Evolutionary conservation across 2,329 filamentous ascomycete genomes (phyloP).

Genomic region (Xylaria sp.): DNA sequence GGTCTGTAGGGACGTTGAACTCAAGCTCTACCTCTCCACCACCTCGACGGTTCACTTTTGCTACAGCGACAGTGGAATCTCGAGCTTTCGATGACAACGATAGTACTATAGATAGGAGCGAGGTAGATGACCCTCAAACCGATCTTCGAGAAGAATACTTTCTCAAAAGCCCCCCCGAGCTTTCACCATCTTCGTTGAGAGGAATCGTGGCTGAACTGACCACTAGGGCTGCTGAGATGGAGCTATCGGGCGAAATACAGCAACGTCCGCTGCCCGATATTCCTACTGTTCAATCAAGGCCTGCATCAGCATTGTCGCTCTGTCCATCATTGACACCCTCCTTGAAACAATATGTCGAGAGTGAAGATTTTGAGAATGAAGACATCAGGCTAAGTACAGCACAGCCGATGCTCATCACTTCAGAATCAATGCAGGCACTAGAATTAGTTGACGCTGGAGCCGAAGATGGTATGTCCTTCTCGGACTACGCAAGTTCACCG

Average conservation of each 20-base stretch:
- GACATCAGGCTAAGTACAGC: constrained; percentile 46
- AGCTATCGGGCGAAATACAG: constrained; percentile 26
- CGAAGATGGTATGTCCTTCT: constrained; percentile 42
- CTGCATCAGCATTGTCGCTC: constrained; percentile 44
- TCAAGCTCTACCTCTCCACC: constrained; percentile 8
- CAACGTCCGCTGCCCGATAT: constrained; percentile 48
- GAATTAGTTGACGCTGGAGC: constrained; percentile 36
- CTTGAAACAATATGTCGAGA: constrained; percentile 47
- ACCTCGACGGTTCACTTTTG: constrained; percentile 37
- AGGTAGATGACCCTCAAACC: constrained; percentile 9
- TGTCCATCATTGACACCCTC: constrained; percentile 50
- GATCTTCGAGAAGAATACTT: constrained; percentile 32
- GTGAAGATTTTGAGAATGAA: constrained; percentile 48
- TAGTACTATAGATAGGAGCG: constrained; percentile 12
- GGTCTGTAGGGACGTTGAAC: not conserved
- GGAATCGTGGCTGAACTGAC: not conserved
- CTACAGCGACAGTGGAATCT: constrained; percentile 29
- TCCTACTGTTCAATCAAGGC: constrained; percentile 40
- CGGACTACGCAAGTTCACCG: constrained; percentile 47
- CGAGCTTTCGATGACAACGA: constrained; percentile 29
- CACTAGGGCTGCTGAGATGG: constrained; percentile 13
- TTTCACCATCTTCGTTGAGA: constrained; percentile 21
- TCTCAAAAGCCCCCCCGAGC: constrained; percentile 35
- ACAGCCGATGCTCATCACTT: constrained; percentile 43
- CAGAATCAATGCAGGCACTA: constrained; percentile 45